Percentiles rank a stretch among this genome's conserved stretches.
phyloP scores from a whole-genome alignment of 2,329 filamentous ascomycete species.

The Passalora sequoiae region DNA sequence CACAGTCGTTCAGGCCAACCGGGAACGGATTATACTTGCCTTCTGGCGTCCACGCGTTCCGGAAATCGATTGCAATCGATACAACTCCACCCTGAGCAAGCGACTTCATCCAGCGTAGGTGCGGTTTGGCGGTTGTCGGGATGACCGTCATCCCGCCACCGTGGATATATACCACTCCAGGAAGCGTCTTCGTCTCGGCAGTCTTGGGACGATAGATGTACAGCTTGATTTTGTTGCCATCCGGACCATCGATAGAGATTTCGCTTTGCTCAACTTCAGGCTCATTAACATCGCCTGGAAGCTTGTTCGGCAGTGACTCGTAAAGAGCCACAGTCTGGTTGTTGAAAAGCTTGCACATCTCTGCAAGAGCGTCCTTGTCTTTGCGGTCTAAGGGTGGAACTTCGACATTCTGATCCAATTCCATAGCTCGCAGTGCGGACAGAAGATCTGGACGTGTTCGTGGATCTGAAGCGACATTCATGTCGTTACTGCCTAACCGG shows the following conservation, averaged over 20 bases:
- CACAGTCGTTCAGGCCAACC: slow-evolving; percentile 31
- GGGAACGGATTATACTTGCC: slow-evolving; percentile 28
- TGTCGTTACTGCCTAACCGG: slow-evolving; percentile 22
- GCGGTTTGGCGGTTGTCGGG: slow-evolving; percentile 21
- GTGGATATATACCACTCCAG: slow-evolving; percentile 29
- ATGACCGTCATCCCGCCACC: slow-evolving; percentile 29
- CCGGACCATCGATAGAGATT: slow-evolving; percentile 18
- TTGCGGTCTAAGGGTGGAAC: slow-evolving; percentile 1
- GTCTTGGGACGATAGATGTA: slow-evolving; percentile 17
- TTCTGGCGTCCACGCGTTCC: slow-evolving; percentile 29
- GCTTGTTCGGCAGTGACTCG: slow-evolving; percentile 68
- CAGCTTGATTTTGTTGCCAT: slow-evolving; percentile 24
- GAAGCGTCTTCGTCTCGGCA: slow-evolving; percentile 13
- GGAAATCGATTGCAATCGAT: slow-evolving; percentile 31
- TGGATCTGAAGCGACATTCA: slow-evolving; percentile 19
- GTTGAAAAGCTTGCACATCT: neutral
- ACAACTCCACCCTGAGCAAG: slow-evolving; percentile 25
- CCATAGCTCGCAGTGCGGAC: slow-evolving; percentile 3
- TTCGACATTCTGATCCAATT: slow-evolving; percentile 7
- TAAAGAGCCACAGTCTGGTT: slow-evolving; percentile 57
- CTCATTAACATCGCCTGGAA: slow-evolving; percentile 20
- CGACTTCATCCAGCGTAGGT: slow-evolving; percentile 26
- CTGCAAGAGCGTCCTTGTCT: slow-evolving; percentile 4
- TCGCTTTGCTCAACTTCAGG: slow-evolving; percentile 14
- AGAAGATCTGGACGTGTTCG: slow-evolving; percentile 22